phyloP scores from a whole-genome alignment of 495 filamentous ascomycete genomes.

The Aspergillus ostianus region DNA sequence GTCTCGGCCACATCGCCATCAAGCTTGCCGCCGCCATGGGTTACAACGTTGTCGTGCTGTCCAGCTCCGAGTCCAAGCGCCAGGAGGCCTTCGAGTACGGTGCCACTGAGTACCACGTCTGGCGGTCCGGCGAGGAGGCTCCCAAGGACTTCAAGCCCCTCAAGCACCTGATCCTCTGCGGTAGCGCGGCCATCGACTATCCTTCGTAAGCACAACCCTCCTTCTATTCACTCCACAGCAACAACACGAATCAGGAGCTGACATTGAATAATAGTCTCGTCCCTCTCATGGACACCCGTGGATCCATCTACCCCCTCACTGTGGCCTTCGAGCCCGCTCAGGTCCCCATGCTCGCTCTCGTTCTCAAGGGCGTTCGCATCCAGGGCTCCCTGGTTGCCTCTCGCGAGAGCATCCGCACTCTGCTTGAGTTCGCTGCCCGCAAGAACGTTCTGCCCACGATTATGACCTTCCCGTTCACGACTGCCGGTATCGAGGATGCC shows the following conservation, averaged over 20 bases:
- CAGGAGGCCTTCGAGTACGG: slow-evolving; percentile 66
- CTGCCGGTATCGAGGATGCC: slow-evolving; percentile 53
- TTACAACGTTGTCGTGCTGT: slow-evolving; percentile 70
- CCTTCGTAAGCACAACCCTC: neutral
- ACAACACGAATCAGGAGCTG: too few relatives aligned
- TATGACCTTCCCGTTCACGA: slow-evolving; percentile 54
- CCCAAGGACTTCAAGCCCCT: neutral
- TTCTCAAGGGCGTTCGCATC: slow-evolving; percentile 46
- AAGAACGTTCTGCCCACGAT: slow-evolving; percentile 53
- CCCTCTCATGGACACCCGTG: slow-evolving; percentile 41
- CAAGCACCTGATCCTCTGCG: neutral
- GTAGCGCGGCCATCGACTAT: neutral
- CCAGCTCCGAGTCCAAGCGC: slow-evolving; percentile 65
- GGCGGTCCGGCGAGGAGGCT: slow-evolving; percentile 55
- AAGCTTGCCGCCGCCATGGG: slow-evolving; percentile 71
- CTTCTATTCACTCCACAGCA: too few relatives aligned
- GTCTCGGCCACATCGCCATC: slow-evolving; percentile 71
- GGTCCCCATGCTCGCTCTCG: slow-evolving; percentile 47
- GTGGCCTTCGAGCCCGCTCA: slow-evolving; percentile 44
- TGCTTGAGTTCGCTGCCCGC: slow-evolving; percentile 54
- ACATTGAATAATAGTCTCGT: slow-evolving; percentile 20
- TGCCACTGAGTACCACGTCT: slow-evolving; percentile 72
- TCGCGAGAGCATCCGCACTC: slow-evolving; percentile 41
- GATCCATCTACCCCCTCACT: slow-evolving; percentile 51
- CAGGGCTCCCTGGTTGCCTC: slow-evolving; percentile 56